Evolutionary conservation across 2,329 filamentous ascomycete genomes (phyloP).

Genomic region (Acrocalymma vagum): DNA sequence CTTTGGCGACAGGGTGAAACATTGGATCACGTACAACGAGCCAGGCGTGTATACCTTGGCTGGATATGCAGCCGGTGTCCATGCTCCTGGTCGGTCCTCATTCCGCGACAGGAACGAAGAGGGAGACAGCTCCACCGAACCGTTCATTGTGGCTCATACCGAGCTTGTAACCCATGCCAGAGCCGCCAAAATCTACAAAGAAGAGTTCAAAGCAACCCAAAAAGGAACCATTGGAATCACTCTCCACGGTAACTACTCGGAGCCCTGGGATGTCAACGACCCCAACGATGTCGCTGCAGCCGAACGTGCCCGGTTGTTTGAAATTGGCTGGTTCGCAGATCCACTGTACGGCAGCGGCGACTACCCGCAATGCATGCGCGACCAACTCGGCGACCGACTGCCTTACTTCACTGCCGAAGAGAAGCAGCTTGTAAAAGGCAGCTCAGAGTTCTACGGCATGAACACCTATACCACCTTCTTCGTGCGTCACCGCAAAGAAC

Average conservation of each 20-base stretch:
- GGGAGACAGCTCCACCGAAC: slow-evolving; percentile 25
- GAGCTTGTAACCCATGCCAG: slow-evolving; percentile 51
- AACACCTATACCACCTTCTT: slow-evolving; percentile 55
- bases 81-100: slow-evolving; percentile 29
- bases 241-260: slow-evolving; percentile 53
- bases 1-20: slow-evolving; percentile 49
- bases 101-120: slow-evolving; percentile 14
- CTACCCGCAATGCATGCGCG: slow-evolving; percentile 51
- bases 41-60: slow-evolving; percentile 34
- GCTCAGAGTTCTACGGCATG: slow-evolving; percentile 49
- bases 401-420: slow-evolving; percentile 52
- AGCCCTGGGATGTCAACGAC: slow-evolving; percentile 40
- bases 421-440: slow-evolving; percentile 41
- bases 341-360: slow-evolving; percentile 40
- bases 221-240: slow-evolving; percentile 53
- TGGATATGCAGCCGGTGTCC: slow-evolving; percentile 46
- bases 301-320: slow-evolving; percentile 52
- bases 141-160: slow-evolving; percentile 49
- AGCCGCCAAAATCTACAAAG: slow-evolving; percentile 49
- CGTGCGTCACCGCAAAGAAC: slow-evolving; percentile 43
- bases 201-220: slow-evolving; percentile 49
- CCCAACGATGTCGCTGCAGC: slow-evolving; percentile 26
- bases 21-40: slow-evolving; percentile 55
- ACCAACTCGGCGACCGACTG: slow-evolving; percentile 44
- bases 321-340: slow-evolving; percentile 53